These are phyloP conservation scores for Diutina mesorugosa DNA, from an alignment of 1,139 yeast species.

Conservation along the genomic window DNA sequence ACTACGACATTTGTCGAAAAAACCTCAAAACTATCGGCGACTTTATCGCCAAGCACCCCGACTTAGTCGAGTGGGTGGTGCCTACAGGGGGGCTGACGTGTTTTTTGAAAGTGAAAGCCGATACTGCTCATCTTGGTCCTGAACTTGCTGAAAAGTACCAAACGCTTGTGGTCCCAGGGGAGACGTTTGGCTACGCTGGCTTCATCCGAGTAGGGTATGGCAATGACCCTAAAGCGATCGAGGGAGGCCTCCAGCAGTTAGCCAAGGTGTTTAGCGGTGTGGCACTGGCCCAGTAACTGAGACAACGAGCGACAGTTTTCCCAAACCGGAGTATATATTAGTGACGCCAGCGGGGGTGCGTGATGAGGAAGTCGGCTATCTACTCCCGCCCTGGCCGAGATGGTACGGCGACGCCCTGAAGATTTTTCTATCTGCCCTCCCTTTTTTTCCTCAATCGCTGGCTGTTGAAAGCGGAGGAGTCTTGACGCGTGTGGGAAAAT, in stretches of 20 bases:
- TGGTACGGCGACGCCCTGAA: neutral
- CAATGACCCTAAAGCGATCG: constrained; percentile 24
- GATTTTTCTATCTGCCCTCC: neutral
- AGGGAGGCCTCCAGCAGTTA: constrained; percentile 2
- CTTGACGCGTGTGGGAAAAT: no score
- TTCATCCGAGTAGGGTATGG: constrained; percentile 39
- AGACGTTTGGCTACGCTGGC: constrained; percentile 29
- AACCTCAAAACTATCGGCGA: constrained; percentile 24
- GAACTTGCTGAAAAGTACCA: constrained; percentile 21
- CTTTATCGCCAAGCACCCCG: constrained; percentile 18
- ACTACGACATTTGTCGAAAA: constrained; percentile 20
- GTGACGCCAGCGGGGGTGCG: neutral
- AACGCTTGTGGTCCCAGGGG: constrained; percentile 39
- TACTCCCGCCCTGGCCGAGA: neutral
- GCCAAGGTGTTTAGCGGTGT: neutral
- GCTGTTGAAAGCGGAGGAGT: no score
- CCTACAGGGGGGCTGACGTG: constrained; percentile 42
- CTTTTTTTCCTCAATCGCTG: neutral
- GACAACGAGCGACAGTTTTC: neutral
- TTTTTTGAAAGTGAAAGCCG: constrained; percentile 22
- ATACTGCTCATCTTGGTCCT: constrained; percentile 20
- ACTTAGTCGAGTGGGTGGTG: constrained; percentile 18
- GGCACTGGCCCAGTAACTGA: neutral
- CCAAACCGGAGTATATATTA: neutral
- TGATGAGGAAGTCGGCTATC: neutral